Base-by-base conservation (phyloP, 768 basidiomycete species). In the button mushroom (Agaricus bisporus) region DNA sequence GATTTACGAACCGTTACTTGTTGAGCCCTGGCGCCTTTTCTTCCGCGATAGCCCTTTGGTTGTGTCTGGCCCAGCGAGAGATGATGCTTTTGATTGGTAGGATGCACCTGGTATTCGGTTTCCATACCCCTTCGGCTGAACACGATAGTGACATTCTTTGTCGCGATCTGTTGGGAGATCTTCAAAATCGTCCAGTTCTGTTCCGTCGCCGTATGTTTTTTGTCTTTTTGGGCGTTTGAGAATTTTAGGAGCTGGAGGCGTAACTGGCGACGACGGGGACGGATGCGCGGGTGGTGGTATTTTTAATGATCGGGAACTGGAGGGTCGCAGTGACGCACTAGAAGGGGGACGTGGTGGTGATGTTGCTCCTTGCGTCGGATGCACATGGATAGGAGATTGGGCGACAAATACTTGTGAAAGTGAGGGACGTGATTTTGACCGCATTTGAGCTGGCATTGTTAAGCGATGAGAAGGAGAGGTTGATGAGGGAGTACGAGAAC, bases 141-240 rank as follows among this genome's bases (percentile, higher is more conserved):
- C 83, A 51, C 82, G 82, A 65, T 77, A 93, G 39, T 73, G 79
- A 49, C 80, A 77, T 67, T 91, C 88, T 61, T 88, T 86, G 47
- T 93, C 91, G 44, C 88, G 77, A 63, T 94, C 88, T 9, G 91
- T 89, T 6, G 84, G 85, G 39, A 95, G 77, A 66, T 97, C 94
- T 25, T 95, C 94, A 54, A 97, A 79, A 3, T 68, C 82, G 61
- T 97, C 94, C 49, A 97, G 72, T 66, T 95, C 94, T 9, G 91
- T 93, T 12, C 94, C 94, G 62, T 92, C 88, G 5, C 90, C 90
- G 61, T 86, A 93, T 12, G 80, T 80, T 49, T 82, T 76, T 57
- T 77, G 78, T 37, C 88, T 85, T 68, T 91, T 93, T 11, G 90
- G 90, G 59, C 83, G 76, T 49, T 85, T 81, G 22, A 93, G 70